A percentile compares a stretch with the other conserved stretches of the same genome.
phyloP scores from a whole-genome alignment of 2,329 filamentous ascomycete species.

The Talaromyces sp. region DNA sequence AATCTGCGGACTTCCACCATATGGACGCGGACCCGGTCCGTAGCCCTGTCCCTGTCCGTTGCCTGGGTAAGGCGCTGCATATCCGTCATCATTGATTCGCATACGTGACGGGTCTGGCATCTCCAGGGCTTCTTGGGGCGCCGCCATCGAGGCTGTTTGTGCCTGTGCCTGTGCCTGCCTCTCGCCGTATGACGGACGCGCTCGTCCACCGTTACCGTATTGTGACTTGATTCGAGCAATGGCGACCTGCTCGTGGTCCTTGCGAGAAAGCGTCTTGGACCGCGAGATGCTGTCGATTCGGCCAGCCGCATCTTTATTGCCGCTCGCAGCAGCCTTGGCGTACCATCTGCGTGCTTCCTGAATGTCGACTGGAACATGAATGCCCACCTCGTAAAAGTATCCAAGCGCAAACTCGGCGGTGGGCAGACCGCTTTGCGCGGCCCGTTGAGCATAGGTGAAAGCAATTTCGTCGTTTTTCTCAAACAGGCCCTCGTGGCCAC shows the following conservation, averaged over 20 bases:
- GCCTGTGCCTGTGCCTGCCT: background rate
- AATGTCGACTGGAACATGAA: slow-evolving; percentile 78
- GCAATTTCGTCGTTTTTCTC: slow-evolving; percentile 93
- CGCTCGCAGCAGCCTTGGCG: slow-evolving; percentile 77
- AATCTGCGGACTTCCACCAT: slow-evolving; percentile 26
- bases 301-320: slow-evolving; percentile 79
- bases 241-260: slow-evolving; percentile 88
- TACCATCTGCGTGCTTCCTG: slow-evolving; percentile 86
- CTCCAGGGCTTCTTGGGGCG: slow-evolving; percentile 37
- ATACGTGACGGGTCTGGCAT: slow-evolving; percentile 45
- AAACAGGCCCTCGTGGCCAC: slow-evolving; percentile 86
- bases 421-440: slow-evolving; percentile 71
- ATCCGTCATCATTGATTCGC: slow-evolving; percentile 27
- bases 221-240: slow-evolving; percentile 80
- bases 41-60: slow-evolving; percentile 26
- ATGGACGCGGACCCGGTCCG: slow-evolving; percentile 27
- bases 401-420: slow-evolving; percentile 96
- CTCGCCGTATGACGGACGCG: slow-evolving; percentile 13
- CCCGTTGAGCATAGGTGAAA: slow-evolving; percentile 83
- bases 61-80: slow-evolving; percentile 34
- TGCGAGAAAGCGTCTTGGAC: slow-evolving; percentile 77
- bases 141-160: slow-evolving; percentile 28
- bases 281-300: slow-evolving; percentile 79
- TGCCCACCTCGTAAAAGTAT: slow-evolving; percentile 96
- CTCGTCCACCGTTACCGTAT: slow-evolving; percentile 57